Conservation (phyloP, 108 stramenopile species). For the Bacterosira constricta region DNA sequence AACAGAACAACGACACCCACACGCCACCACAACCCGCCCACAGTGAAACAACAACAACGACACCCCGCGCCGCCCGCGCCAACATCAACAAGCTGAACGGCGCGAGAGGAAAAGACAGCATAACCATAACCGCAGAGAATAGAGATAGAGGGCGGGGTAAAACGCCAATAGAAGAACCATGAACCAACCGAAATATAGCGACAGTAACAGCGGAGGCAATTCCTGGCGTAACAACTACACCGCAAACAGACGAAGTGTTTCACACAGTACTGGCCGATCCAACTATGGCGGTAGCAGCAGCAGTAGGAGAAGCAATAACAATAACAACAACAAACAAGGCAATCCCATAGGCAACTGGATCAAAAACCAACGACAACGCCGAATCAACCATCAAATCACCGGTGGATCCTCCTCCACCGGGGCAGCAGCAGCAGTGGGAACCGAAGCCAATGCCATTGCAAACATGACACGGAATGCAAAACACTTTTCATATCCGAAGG, state of each 20-base stretch:
- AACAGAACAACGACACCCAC: too few species aligned
- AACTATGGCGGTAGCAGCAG: conserved; percentile 9
- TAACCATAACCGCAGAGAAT: too few species aligned
- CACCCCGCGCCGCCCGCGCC: too few species aligned
- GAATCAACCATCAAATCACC: neutral
- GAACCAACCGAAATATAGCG: conserved; percentile 34
- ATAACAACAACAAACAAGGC: neutral
- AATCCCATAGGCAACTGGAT: conserved; percentile 45
- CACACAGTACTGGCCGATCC: conserved; percentile 10
- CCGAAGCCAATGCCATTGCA: conserved; percentile 40
- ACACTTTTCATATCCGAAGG: conserved; percentile 48
- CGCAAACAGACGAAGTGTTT: neutral
- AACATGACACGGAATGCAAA: conserved; percentile 24
- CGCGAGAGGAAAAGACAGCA: too few species aligned
- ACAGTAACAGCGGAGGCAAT: conserved; percentile 2
- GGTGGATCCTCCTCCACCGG: neutral
- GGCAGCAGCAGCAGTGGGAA: conserved; percentile 26
- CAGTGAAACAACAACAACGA: too few species aligned
- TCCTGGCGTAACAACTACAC: neutral
- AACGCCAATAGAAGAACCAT: neutral
- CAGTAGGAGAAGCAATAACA: neutral
- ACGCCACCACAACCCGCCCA: too few species aligned
- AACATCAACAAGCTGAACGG: too few species aligned
- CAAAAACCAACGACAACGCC: conserved; percentile 12
- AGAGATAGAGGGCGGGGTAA: too few species aligned